phyloP scores from a whole-genome alignment of 371 early-diverging fungal species.

The Nosema bombycis region DNA sequence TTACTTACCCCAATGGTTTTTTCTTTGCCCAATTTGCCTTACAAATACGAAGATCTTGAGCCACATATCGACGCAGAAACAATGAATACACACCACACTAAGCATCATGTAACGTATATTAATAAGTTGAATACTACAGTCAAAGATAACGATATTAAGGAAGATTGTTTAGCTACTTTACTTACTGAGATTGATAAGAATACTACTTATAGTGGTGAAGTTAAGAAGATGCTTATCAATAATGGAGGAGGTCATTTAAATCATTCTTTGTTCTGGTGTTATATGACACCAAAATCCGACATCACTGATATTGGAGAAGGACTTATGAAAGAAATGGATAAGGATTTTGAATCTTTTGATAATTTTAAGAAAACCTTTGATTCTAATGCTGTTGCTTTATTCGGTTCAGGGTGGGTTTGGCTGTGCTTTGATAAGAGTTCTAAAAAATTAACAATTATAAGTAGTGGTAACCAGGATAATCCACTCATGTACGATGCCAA shows the following conservation, averaged over 20 bases:
- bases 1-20: constrained; percentile 28
- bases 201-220: constrained; percentile 46
- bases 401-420: constrained; percentile 96
- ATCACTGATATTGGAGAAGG: constrained; percentile 66
- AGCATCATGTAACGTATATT: constrained; percentile 74
- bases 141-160: constrained; percentile 5
- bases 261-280: constrained; percentile 88
- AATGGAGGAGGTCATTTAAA: constrained; percentile 94
- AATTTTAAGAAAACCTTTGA: constrained; percentile 74
- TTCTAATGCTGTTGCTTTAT: constrained; percentile 74
- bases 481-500: constrained; percentile 69
- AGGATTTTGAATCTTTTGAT: constrained; percentile 78
- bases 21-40: constrained; percentile 48
- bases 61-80: constrained; percentile 70
- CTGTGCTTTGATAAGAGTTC: constrained; percentile 74
- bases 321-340: constrained; percentile 71
- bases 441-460: constrained; percentile 74
- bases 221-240: constrained; percentile 74
- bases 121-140: constrained; percentile 13
- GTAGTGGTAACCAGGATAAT: constrained; percentile 82
- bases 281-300: constrained; percentile 73
- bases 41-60: constrained; percentile 56
- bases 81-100: constrained; percentile 84
- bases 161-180: neutral
- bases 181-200: neutral